Evolutionary conservation across 768 basidiomycete genomes (phyloP), one percentile per base, ranked within the genome.

Genomic region (Kwoniella europaea): DNA sequence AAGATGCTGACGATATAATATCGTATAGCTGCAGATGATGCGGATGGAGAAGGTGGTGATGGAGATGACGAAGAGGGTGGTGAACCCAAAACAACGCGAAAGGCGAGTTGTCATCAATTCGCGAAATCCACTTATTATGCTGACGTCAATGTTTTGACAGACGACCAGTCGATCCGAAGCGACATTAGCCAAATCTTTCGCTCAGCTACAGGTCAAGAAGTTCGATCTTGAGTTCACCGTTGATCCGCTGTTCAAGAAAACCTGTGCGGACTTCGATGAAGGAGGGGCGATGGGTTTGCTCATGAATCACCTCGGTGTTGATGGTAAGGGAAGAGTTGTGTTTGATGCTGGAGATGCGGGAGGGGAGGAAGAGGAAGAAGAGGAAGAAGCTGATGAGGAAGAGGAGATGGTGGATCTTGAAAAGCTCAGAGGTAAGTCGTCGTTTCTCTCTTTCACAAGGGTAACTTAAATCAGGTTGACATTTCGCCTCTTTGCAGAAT

Each of bases 251-350:
- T 99, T 99, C 86, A 92, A 89, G 85, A 99, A 99, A 86, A 98
- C 97, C 2, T 93, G 91, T 77, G 96, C 93, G 24, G 97, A 99
- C 80, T 98, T 99, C 78, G 97, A 99, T 82, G 97, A 99, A 83
- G 97, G 95, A 53, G 96, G 97, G 59, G 97, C 97, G 0, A 90
- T 92, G 70, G 97, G 97, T 12, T 85, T 99, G 58, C 85, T 99
- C 42, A 96, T 98, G 95, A 98, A 99, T 80, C 97, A 99, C 79
- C 86, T 99, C 1, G 92, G 91, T 2, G 88, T 87, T 18, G 93
- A 95, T 69, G 91, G 92, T 3, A 89, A 89, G 52, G 86, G 98
- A 82, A 87, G 94, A 69, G 91, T 99, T 62, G 92, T 98, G 29
- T 99, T 99, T 76, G 96, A 98, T 82, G 95, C 94, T 4, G 91